A percentile compares a stretch with the other conserved stretches of the same genome.
Evolutionary conservation across 495 filamentous ascomycete genomes (phyloP).

Genomic region (Amorphotheca resinae): DNA sequence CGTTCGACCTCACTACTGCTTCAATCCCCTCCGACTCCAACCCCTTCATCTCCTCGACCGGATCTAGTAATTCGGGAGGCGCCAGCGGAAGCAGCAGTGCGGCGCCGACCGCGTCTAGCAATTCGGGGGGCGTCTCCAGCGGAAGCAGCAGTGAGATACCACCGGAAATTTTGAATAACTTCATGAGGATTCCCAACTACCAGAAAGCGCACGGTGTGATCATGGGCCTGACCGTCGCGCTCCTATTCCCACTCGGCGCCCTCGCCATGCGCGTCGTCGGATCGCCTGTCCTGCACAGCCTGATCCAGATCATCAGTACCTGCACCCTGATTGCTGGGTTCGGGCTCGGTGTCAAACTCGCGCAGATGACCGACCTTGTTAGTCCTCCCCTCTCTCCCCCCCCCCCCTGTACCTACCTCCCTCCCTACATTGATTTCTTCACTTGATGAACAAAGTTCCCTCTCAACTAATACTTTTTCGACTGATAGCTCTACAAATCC

Average conservation of each 20-base stretch:
- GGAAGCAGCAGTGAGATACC: neutral
- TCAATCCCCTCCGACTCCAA: constrained; percentile 36
- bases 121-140: neutral
- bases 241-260: constrained; percentile 45
- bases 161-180: neutral
- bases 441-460: no score
- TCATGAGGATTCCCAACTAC: neutral
- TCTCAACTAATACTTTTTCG: constrained; percentile 3
- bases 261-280: constrained; percentile 40
- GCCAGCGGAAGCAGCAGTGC: neutral
- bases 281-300: constrained; percentile 41
- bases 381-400: constrained; percentile 9
- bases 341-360: constrained; percentile 44
- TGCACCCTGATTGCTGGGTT: constrained; percentile 46
- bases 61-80: neutral
- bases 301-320: constrained; percentile 44
- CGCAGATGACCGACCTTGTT: constrained; percentile 21
- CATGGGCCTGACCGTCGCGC: constrained; percentile 43
- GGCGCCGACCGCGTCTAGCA: neutral
- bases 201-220: constrained; percentile 34
- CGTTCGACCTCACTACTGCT: constrained; percentile 34
- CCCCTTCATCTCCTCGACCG: constrained; percentile 21
- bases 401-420: neutral
- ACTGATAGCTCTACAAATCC: constrained; percentile 11
- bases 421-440: no score